Evolutionary conservation across 768 basidiomycete species (phyloP), one percentile per base, ranked within the genome.

Genomic region (Lanmaoa pseudosensibilis): DNA sequence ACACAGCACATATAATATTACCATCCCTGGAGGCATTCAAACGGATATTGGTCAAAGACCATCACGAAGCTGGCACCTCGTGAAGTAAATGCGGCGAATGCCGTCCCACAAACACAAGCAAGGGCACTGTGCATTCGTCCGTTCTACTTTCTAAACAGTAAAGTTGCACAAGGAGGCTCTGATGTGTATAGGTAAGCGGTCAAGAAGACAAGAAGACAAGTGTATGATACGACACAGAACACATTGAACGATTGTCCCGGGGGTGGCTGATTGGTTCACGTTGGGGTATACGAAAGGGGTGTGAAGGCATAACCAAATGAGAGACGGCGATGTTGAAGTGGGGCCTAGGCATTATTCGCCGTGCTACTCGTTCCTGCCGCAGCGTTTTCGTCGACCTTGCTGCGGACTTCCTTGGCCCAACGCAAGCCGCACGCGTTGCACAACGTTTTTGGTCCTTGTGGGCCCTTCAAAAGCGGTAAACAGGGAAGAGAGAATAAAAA

Each of bases 371-470:
- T 50, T 43, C 64, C 66, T 38, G 63, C 64, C 18, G 63, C 63
- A 47, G 70, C 51, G 46, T 69, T 64, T 15, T 73, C 71, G 59
- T 78, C 74, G 52, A 68, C 70, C 59, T 72, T 72, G 59, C 67
- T 80, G 61, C 83, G 81, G 38, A 80, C 74, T 57, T 82, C 74
- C 74, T 97, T 96, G 30, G 94, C 94, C 92, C 93, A 96, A 52
- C 94, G 82, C 39, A 98, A 74, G 25, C 95, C 95, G 62, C 96
- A 97, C 2, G 94, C 94, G 72, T 98, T 97, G 78, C 96, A 98
- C 5, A 98, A 75, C n/a, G 96, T 97, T 76, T 98, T 99, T 1
- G 96, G 94, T 36, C 96, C 96, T 52, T 84, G 80, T 1, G 96
- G 96, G 12, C 96, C 96, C 91, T 91, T 61, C 33, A 49, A 57